Evolutionary conservation across 495 filamentous ascomycete species (phyloP).

Genomic region (Poronia punctata): DNA sequence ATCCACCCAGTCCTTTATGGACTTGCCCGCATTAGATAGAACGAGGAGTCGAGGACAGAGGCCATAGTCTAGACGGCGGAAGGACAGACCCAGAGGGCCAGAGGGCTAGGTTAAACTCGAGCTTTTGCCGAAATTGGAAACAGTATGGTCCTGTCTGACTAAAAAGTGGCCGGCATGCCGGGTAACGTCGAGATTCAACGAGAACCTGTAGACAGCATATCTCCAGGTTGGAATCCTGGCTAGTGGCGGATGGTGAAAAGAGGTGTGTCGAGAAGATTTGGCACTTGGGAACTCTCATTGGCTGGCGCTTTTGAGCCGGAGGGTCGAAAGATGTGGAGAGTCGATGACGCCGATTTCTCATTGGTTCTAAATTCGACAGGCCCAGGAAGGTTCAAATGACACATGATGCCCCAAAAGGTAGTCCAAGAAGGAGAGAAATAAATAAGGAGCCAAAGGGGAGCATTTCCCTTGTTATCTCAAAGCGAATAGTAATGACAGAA

Average conservation of each 20-base stretch:
- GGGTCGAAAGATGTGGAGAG: slow-evolving; percentile 18
- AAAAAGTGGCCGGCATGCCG: slow-evolving; percentile 6
- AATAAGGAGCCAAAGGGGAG: slow-evolving; percentile 6
- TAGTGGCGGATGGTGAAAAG: slow-evolving; percentile 29
- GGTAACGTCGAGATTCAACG: slow-evolving; percentile 19
- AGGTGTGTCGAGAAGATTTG: slow-evolving; percentile 22
- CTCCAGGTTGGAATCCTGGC: slow-evolving; percentile 20
- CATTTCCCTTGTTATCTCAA: background rate
- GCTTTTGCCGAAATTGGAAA: slow-evolving; percentile 16
- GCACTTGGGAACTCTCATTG: slow-evolving; percentile 19
- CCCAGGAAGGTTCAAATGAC: slow-evolving; percentile 17
- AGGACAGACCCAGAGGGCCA: slow-evolving; percentile 9
- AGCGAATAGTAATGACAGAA: background rate
- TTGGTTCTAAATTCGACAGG: slow-evolving; percentile 25
- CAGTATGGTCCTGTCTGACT: slow-evolving; percentile 15
- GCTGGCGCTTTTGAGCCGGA: slow-evolving; percentile 10
- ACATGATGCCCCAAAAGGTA: slow-evolving; percentile 13
- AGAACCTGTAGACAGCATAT: slow-evolving; percentile 27
- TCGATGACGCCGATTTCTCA: slow-evolving; percentile 15
- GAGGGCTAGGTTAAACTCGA: too few species aligned
- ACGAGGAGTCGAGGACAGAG: slow-evolving; percentile 1
- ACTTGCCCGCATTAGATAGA: slow-evolving; percentile 16
- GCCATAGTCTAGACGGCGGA: slow-evolving; percentile 2
- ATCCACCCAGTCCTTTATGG: slow-evolving; percentile 7
- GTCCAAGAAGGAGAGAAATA: slow-evolving; percentile 17